Conservation (phyloP, 495 filamentous ascomycete species). For the Aspergillus affinis region DNA sequence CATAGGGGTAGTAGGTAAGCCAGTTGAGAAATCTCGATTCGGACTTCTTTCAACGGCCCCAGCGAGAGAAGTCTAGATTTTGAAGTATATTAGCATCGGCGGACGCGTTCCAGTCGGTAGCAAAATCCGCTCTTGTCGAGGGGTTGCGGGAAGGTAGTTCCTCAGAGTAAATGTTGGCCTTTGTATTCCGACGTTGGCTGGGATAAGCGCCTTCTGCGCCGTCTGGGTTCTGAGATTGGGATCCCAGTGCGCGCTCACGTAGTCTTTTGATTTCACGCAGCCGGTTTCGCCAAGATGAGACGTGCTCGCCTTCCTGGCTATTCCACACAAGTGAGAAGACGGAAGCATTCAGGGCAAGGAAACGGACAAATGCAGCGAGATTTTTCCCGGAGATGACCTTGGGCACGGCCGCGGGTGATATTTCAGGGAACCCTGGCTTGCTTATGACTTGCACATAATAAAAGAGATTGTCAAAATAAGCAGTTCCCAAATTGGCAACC, state of each 20-base stretch:
- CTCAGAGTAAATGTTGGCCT: conserved; percentile 46
- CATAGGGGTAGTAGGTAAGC: background rate
- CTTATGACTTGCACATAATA: conserved; percentile 84
- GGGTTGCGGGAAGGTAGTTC: conserved; percentile 34
- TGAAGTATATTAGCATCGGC: conserved; percentile 41
- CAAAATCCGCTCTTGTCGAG: conserved; percentile 30
- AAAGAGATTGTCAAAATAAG: conserved; percentile 53
- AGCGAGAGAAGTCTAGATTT: conserved; percentile 46
- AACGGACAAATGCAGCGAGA: conserved; percentile 82
- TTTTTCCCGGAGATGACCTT: conserved; percentile 81
- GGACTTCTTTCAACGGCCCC: conserved; percentile 34
- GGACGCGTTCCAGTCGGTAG: conserved; percentile 44
- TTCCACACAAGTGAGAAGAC: conserved; percentile 92
- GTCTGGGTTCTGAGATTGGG: conserved; percentile 34
- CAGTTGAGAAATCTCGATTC: background rate
- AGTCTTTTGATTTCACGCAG: conserved; percentile 81
- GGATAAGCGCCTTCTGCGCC: conserved; percentile 40
- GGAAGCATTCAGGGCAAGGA: conserved; percentile 89
- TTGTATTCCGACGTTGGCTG: conserved; percentile 46
- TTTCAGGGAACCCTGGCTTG: conserved; percentile 80
- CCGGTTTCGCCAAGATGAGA: conserved; percentile 86
- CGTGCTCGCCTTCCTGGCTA: conserved; percentile 76
- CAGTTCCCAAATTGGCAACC: conserved; percentile 18
- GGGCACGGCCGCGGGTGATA: conserved; percentile 81
- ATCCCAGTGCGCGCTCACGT: conserved; percentile 55